Evolutionary conservation across 2,329 filamentous ascomycete species (phyloP).

Genomic region (Knoxdaviesia proteae): DNA sequence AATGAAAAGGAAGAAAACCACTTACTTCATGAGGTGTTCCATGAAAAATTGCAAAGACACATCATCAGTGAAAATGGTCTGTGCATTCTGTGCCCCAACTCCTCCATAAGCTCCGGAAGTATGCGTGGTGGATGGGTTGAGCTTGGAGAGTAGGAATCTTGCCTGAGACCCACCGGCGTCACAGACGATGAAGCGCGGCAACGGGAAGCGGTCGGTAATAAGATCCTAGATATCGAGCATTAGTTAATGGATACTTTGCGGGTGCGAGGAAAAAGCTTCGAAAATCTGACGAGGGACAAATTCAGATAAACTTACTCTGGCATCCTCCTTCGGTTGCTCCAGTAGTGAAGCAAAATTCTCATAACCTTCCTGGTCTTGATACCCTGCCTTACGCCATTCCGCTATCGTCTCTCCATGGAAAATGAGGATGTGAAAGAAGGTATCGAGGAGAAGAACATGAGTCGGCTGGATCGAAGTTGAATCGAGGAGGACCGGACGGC

Average conservation of each 20-base stretch:
- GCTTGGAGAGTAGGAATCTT: conserved; percentile 86
- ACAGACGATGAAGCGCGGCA: conserved; percentile 94
- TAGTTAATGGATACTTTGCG: neutral
- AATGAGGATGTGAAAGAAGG: conserved; percentile 98
- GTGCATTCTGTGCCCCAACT: conserved; percentile 63
- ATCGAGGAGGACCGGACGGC: conserved; percentile 82
- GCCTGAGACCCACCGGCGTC: conserved; percentile 97
- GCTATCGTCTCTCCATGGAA: conserved; percentile 97
- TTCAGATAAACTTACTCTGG: conserved; percentile 42
- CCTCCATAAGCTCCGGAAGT: conserved; percentile 84
- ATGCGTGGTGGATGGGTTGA: conserved; percentile 94
- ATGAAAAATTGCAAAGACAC: conserved; percentile 97
- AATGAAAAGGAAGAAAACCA: conserved; percentile 6
- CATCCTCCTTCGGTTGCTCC: conserved; percentile 90
- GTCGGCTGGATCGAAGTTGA: conserved; percentile 90
- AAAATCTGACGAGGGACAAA: too few relatives aligned
- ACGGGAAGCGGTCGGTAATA: conserved; percentile 92
- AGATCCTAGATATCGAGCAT: conserved; percentile 44
- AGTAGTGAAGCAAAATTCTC: conserved; percentile 82
- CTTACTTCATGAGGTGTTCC: conserved; percentile 98
- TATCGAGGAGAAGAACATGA: conserved; percentile 84
- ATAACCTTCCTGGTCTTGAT: conserved; percentile 94
- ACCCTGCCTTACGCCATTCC: conserved; percentile 93
- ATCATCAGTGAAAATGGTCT: conserved; percentile 98
- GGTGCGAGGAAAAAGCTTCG: neutral